phyloP scores from a whole-genome alignment of 2,329 filamentous ascomycete genomes.

The Xylariomycetidae sp. region DNA sequence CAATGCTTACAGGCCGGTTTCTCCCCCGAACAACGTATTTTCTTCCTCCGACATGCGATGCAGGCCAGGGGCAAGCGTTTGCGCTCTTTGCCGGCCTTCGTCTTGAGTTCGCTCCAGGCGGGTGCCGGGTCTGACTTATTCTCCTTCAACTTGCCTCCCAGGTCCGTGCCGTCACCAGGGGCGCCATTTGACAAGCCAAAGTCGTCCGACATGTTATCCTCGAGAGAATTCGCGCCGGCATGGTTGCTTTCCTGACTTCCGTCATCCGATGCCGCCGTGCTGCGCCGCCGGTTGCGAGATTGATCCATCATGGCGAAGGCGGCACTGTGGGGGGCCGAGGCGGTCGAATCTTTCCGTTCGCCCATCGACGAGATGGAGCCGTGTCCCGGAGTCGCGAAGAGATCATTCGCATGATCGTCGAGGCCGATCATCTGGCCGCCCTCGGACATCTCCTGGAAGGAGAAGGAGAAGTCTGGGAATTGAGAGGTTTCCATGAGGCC shows the following conservation, averaged over 20 bases:
- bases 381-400: conserved; percentile 23
- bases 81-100: conserved; percentile 90
- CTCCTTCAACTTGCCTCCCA: conserved; percentile 49
- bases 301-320: conserved; percentile 22
- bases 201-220: conserved; percentile 53
- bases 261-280: conserved; percentile 40
- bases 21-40: conserved; percentile 95
- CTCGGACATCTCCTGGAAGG: conserved; percentile 41
- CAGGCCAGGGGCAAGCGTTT: conserved; percentile 91
- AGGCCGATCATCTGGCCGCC: conserved; percentile 38
- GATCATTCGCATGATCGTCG: conserved; percentile 29
- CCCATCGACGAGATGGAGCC: conserved; percentile 31
- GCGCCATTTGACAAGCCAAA: conserved; percentile 48
- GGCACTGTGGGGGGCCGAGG: conserved; percentile 31
- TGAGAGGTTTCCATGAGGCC: conserved; percentile 41
- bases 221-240: conserved; percentile 42
- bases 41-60: conserved; percentile 93
- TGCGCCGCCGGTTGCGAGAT: conserved; percentile 17
- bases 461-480: conserved; percentile 51
- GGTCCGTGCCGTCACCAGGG: conserved; percentile 48
- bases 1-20: conserved; percentile 98
- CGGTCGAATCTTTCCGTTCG: conserved; percentile 32
- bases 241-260: conserved; percentile 38
- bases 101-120: conserved; percentile 79
- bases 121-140: conserved; percentile 56